Conservation (phyloP, 2,329 filamentous ascomycete species). For the Fusarium tanahbumbuense region DNA sequence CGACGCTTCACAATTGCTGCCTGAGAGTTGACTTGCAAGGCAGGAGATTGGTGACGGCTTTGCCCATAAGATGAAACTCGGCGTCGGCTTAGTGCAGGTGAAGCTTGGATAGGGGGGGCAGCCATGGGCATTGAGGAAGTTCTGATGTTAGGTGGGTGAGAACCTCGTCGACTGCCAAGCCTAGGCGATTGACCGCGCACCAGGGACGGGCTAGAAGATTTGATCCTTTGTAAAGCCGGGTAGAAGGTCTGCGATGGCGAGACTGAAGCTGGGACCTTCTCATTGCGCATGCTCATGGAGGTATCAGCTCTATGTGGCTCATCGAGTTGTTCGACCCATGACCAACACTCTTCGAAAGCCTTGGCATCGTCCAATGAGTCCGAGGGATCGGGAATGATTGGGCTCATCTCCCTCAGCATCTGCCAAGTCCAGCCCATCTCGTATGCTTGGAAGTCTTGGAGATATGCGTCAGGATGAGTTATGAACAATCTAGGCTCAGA, state of each 20-base stretch:
- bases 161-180: slow-evolving; percentile 54
- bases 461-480: slow-evolving; percentile 79
- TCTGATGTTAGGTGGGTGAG: slow-evolving; percentile 62
- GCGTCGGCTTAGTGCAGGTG: slow-evolving; percentile 57
- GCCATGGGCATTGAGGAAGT: slow-evolving; percentile 64
- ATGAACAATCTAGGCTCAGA: slow-evolving; percentile 77
- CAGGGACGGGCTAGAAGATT: slow-evolving; percentile 49
- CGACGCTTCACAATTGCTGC: slow-evolving; percentile 60
- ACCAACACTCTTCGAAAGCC: slow-evolving; percentile 71
- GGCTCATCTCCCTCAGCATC: slow-evolving; percentile 70
- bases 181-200: slow-evolving; percentile 57
- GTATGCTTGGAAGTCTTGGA: slow-evolving; percentile 69
- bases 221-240: slow-evolving; percentile 40
- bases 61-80: slow-evolving; percentile 59
- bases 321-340: slow-evolving; percentile 73
- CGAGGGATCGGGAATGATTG: slow-evolving; percentile 62
- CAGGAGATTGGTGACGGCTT: slow-evolving; percentile 50
- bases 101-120: slow-evolving; percentile 52
- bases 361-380: slow-evolving; percentile 54
- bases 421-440: slow-evolving; percentile 77
- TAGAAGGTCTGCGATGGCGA: slow-evolving; percentile 55
- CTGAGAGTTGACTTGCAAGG: slow-evolving; percentile 42
- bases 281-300: slow-evolving; percentile 57
- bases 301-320: slow-evolving; percentile 61
- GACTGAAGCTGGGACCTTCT: slow-evolving; percentile 55